These are phyloP conservation scores for Bryoglossum gracile DNA, from an alignment of 495 filamentous ascomycete genomes.

Conservation along the genomic window DNA sequence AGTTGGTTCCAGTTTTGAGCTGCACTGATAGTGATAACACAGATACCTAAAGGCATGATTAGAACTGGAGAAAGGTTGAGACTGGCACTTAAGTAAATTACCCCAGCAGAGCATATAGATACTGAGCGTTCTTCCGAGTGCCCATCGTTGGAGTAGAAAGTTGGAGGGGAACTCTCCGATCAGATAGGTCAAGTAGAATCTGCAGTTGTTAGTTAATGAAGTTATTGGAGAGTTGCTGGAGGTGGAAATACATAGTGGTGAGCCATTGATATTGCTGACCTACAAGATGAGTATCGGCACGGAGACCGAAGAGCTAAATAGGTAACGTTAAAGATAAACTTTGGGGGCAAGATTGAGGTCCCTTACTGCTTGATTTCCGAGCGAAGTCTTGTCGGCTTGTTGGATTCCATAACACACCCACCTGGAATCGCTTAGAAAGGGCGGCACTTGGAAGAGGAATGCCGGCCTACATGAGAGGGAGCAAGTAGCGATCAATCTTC, in stretches of 20 bases:
- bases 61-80: not conserved
- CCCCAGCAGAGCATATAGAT: conserved; percentile 5
- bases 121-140: not conserved
- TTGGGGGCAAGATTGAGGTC: too few species aligned
- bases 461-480: not conserved
- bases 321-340: too few species aligned
- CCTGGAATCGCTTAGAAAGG: too few species aligned
- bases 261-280: conserved; percentile 5
- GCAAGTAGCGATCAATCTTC: conserved; percentile 5
- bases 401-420: conserved; percentile 4
- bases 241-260: not conserved
- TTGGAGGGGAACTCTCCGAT: not conserved
- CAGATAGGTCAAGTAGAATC: conserved; percentile 3
- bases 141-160: conserved; percentile 2
- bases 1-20: not conserved
- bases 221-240: not conserved
- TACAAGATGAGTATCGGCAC: conserved; percentile 1
- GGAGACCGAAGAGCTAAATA: conserved; percentile 2
- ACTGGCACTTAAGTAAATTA: not conserved
- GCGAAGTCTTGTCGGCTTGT: conserved; percentile 5
- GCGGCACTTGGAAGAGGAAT: not conserved
- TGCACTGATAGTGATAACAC: not conserved
- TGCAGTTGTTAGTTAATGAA: not conserved
- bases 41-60: conserved; percentile 1
- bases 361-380: conserved; percentile 5